Conservation (phyloP, 2,329 filamentous ascomycete species). For the Mycocentrospora acerina region DNA sequence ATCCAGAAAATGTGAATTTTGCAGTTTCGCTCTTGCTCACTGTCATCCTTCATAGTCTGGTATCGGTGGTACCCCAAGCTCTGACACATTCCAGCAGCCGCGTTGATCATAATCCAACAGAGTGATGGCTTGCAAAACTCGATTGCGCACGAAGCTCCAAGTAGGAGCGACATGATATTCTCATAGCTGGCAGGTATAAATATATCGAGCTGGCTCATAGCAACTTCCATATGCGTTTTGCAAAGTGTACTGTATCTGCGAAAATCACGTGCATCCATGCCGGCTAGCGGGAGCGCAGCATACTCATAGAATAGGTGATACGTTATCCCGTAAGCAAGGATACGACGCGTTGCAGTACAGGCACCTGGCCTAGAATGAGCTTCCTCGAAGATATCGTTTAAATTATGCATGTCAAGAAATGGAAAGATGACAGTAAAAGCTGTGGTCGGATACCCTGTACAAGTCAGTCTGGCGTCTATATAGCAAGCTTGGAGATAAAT, state of each 20-base stretch:
- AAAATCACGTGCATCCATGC: constrained; percentile 12
- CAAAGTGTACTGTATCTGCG: constrained; percentile 21
- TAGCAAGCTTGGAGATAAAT: constrained; percentile 11
- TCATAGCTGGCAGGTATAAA: constrained; percentile 38
- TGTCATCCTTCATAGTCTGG: constrained; percentile 37
- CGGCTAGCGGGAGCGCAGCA: constrained; percentile 13
- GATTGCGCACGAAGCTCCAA: constrained; percentile 35
- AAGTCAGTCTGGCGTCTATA: constrained; percentile 4
- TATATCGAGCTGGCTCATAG: constrained; percentile 35
- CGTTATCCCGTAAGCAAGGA: constrained; percentile 33
- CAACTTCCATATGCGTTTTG: constrained; percentile 47
- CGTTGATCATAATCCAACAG: constrained; percentile 34
- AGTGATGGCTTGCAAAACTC: constrained; percentile 41
- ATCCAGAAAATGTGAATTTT: constrained; percentile 42
- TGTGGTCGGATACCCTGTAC: constrained; percentile 32
- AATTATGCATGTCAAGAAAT: constrained; percentile 29
- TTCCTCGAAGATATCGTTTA: constrained; percentile 28
- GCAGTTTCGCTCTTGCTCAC: constrained; percentile 23
- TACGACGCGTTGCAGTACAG: constrained; percentile 22
- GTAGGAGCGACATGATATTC: constrained; percentile 38
- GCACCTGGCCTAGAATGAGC: constrained; percentile 22
- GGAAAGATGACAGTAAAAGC: constrained; percentile 35
- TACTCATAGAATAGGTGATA: constrained; percentile 35
- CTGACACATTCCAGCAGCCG: constrained; percentile 34
- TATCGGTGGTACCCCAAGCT: constrained; percentile 40